Evolutionary conservation across 2,329 filamentous ascomycete species (phyloP).

Genomic region (Boeremia exigua): DNA sequence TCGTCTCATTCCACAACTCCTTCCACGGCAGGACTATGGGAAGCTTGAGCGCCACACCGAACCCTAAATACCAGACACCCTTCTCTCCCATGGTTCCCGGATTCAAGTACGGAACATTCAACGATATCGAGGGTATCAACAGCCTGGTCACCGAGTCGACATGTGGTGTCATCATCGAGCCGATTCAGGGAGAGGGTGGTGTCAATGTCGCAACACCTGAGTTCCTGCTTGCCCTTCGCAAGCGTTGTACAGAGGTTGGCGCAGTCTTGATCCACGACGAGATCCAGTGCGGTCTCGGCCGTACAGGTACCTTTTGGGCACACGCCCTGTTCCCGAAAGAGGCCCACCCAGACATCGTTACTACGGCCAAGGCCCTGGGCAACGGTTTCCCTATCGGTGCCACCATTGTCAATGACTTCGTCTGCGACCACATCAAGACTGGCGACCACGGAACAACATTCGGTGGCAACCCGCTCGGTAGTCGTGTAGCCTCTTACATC

Average conservation of each 20-base stretch:
- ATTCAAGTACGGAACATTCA: slow-evolving; percentile 85
- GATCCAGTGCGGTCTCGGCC: slow-evolving; percentile 91
- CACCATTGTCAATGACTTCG: slow-evolving; percentile 69
- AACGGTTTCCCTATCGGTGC: slow-evolving; percentile 97
- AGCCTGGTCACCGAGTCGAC: slow-evolving; percentile 82
- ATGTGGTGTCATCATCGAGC: slow-evolving; percentile 94
- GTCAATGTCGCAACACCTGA: slow-evolving; percentile 82
- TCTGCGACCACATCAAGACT: slow-evolving; percentile 71
- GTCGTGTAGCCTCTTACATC: slow-evolving; percentile 84
- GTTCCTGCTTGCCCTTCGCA: slow-evolving; percentile 83
- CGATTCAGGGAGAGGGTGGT: slow-evolving; percentile 96
- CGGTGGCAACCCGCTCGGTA: slow-evolving; percentile 88
- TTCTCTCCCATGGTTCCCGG: slow-evolving; percentile 96
- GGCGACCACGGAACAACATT: slow-evolving; percentile 96
- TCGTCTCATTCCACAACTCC: slow-evolving; percentile 88
- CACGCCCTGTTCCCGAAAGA: slow-evolving; percentile 75
- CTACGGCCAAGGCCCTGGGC: slow-evolving; percentile 92
- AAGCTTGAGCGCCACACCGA: slow-evolving; percentile 90
- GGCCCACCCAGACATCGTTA: slow-evolving; percentile 92
- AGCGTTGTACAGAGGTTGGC: slow-evolving; percentile 82
- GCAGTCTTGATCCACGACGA: slow-evolving; percentile 94
- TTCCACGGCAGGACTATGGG: slow-evolving; percentile 99
- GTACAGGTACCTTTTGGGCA: slow-evolving; percentile 91
- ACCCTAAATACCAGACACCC: slow-evolving; percentile 95
- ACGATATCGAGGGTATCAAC: slow-evolving; percentile 75